phyloP scores from a whole-genome alignment of 2,329 filamentous ascomycete species.

The Cladosporium sp. region DNA sequence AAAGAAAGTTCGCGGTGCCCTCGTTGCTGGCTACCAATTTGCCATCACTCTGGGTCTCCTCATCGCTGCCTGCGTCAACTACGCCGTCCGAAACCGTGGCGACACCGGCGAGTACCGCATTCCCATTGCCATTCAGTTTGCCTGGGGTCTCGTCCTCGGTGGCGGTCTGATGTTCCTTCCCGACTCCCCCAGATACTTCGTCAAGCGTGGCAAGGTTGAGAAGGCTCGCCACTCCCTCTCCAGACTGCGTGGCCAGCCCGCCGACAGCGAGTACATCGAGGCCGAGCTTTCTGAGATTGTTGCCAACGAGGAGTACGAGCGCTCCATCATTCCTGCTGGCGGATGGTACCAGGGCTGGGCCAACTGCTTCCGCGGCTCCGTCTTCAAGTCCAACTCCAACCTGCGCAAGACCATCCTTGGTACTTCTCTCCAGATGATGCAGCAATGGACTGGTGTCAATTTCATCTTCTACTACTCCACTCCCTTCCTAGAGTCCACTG shows the following conservation, averaged over 20 bases:
- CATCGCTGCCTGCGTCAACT: slow-evolving; percentile 68
- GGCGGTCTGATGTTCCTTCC: slow-evolving; percentile 71
- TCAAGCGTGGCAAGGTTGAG: slow-evolving; percentile 70
- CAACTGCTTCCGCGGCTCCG: slow-evolving; percentile 57
- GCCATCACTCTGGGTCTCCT: slow-evolving; percentile 68
- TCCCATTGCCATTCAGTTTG: slow-evolving; percentile 74
- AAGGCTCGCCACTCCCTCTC: slow-evolving; percentile 60
- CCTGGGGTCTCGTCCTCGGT: slow-evolving; percentile 73
- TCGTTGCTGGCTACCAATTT: slow-evolving; percentile 82
- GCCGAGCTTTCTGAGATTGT: slow-evolving; percentile 79
- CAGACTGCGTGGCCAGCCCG: slow-evolving; percentile 69
- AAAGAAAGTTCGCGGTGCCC: slow-evolving; percentile 61
- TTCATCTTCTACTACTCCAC: slow-evolving; percentile 78
- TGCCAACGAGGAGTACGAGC: slow-evolving; percentile 85
- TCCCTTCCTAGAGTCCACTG: slow-evolving; percentile 75
- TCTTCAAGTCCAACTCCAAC: slow-evolving; percentile 49
- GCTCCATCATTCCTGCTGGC: slow-evolving; percentile 59
- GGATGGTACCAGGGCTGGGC: slow-evolving; percentile 67
- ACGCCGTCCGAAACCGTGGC: slow-evolving; percentile 59
- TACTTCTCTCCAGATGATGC: slow-evolving; percentile 48
- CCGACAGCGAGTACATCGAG: slow-evolving; percentile 70
- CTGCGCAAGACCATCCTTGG: slow-evolving; percentile 45
- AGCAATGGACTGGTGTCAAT: slow-evolving; percentile 76
- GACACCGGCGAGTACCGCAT: slow-evolving; percentile 73
- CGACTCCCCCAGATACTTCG: slow-evolving; percentile 80